Base-by-base conservation (phyloP, 768 basidiomycete genomes). In the Mycena maculata region DNA sequence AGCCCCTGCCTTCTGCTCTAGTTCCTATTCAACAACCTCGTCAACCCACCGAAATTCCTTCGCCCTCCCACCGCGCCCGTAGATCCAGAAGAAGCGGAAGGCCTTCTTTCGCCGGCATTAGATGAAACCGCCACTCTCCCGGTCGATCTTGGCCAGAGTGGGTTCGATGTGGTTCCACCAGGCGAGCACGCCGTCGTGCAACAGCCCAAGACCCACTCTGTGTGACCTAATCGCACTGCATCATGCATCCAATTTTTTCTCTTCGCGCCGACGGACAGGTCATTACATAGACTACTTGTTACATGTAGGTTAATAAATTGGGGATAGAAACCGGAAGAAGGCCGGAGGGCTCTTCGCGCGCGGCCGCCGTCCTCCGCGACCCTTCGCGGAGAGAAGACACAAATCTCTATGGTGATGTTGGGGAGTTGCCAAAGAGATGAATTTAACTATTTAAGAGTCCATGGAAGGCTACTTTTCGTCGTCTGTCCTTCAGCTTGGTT, bases 21-120 rank as follows among this genome's bases (percentile, higher is more conserved):
- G 86, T 96, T 97, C 85, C 82, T 95, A 44, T 98, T 96, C 83
- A 98, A 98, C 80, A 90, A 92, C 73, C 85, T 98, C 31, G 85
- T 97, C 61, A 78, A 80, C 28, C 76, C 81, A 13, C 93, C 94
- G 10, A 81, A 88, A 5, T 85, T 86, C 75, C 84, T 94, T 74
- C 83, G 89, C 45, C 69, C 74, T 30, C 75, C 79, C 44, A 58
- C 72, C 33, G 73, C 78, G 27, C 76, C 64, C 9, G 80, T 81
- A 13, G 87, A 90, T 63, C 81, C 84, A 45, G 91, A 90, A 75
- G 89, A 92, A 74, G 81, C 83, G 27, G 83, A 88, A 67, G 82
- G 78, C 15, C 80, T 90, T 22, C 79, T 90, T 30, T 76, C 79
- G 42, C 60, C 66, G 31, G 25, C 23, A 28, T 79, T 95, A 56